A percentile compares a stretch with the other conserved stretches of the same genome.
Conservation (phyloP, 2,329 filamentous ascomycete genomes). For the Verticillium tricorpus region DNA sequence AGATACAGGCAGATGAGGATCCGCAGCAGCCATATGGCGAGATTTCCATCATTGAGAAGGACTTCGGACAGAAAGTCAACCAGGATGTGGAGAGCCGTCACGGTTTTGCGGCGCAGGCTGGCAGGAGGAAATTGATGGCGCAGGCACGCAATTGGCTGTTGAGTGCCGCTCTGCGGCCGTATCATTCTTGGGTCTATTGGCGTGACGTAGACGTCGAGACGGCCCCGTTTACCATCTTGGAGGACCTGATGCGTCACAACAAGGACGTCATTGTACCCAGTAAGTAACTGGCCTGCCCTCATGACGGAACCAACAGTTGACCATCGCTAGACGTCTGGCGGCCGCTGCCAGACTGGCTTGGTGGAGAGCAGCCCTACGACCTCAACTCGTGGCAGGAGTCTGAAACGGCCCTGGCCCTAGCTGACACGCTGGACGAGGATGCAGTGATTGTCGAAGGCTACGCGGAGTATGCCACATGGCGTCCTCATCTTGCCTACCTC, state of each 20-base stretch:
- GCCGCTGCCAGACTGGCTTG: conserved; percentile 97
- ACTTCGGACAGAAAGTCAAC: conserved; percentile 96
- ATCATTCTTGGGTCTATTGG: conserved; percentile 99
- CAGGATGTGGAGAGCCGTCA: conserved; percentile 97
- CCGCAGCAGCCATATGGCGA: conserved; percentile 84
- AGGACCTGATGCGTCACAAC: conserved; percentile 97
- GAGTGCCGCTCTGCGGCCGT: conserved; percentile 86
- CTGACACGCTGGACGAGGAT: conserved; percentile 93
- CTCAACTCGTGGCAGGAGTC: conserved; percentile 99
- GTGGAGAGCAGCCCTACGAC: conserved; percentile 96
- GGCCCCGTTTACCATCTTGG: conserved; percentile 91
- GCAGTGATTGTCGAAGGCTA: conserved; percentile 99
- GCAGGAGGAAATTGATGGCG: conserved; percentile 92
- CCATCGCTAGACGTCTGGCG: conserved; percentile 78
- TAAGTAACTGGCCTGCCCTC: conserved; percentile 46
- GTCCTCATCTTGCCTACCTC: conserved; percentile 92
- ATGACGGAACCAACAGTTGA: background rate
- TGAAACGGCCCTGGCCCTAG: conserved; percentile 87
- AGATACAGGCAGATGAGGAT: conserved; percentile 75
- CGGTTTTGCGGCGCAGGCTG: conserved; percentile 93
- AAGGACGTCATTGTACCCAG: conserved; percentile 98
- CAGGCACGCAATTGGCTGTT: conserved; percentile 96
- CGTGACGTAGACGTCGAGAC: conserved; percentile 98
- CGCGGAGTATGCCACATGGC: conserved; percentile 97
- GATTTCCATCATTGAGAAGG: conserved; percentile 96